Evolutionary conservation across 1,284 basidiomycete species (phyloP), one percentile per base, ranked within the genome.

Genomic region (Naganishia albida): DNA sequence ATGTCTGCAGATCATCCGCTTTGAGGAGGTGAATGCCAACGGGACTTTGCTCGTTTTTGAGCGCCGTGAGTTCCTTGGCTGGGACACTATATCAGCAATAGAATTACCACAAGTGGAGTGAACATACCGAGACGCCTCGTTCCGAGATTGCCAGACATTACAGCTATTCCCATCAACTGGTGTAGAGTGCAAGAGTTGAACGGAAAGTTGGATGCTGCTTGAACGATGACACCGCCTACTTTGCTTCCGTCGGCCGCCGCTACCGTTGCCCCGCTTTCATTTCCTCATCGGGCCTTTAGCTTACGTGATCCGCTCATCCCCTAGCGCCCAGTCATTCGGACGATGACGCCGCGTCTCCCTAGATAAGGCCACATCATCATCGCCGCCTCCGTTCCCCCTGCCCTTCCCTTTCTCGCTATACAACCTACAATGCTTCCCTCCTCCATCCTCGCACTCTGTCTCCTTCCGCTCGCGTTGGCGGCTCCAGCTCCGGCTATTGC

Each of bases 1-100:
- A 80, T 40, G 71, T 68, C 39, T 74, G 57, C 67, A 75, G 70
- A 30, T 63, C 62, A 38, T 78, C 74, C 2, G 75, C 72, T 25
- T 63, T 51, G 16, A 78, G 65, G 12, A 76, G 70, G 28, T 50
- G 56, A 23, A 78, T 78, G 15, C 78, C 78, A 2, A 67, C 66
- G 8, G 77, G 75, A 6, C 74, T 76, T 15, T 77, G 77, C 62
- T 75, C 74, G 18, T 56, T 65, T n/a, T 72, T 63, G 65, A 78
- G 75, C n/a, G 76, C 75, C 13, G 69, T 53, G 18, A 78, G 71
- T 68, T 79, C 78, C 63, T 79, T 79, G 73, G 76, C 78, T 79
- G 40, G 1, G n/a, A 7, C 25, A 28, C 1, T n/a, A 18, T 26
- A 25, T 48, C 2, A 30, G 42, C n/a, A 20, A 15, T 18, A 43